Percentiles rank a stretch among this genome's conserved stretches.
Evolutionary conservation across 192 early-diverging fungal species (phyloP).

Genomic region (Umbelopsis ramanniana): DNA sequence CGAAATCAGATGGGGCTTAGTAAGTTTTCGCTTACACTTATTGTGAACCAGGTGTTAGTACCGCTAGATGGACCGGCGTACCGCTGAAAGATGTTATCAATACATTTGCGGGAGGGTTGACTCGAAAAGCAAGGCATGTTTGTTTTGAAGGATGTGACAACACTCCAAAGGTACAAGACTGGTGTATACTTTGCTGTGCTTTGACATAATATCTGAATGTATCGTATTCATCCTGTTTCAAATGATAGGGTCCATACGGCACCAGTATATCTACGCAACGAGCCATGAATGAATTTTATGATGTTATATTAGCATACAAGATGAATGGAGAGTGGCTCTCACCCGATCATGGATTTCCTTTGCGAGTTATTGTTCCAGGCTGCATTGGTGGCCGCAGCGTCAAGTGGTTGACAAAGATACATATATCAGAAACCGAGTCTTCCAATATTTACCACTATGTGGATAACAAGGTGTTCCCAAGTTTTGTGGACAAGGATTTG

Average conservation of each 20-base stretch:
- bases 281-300: constrained; percentile 67
- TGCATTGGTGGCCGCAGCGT: constrained; percentile 87
- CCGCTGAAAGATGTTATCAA: constrained; percentile 54
- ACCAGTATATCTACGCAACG: constrained; percentile 71
- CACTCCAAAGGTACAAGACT: constrained; percentile 49
- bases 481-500: constrained; percentile 56
- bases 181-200: too few species aligned
- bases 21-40: not conserved
- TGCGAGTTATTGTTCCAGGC: constrained; percentile 89
- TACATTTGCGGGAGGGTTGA: constrained; percentile 36
- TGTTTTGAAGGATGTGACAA: constrained; percentile 63
- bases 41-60: constrained; percentile 43
- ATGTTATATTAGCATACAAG: constrained; percentile 77
- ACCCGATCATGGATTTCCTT: constrained; percentile 87
- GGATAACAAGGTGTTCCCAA: constrained; percentile 88
- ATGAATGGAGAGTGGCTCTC: constrained; percentile 77
- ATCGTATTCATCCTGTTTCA: not conserved
- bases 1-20: not conserved
- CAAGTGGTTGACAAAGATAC: constrained; percentile 79
- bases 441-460: constrained; percentile 73
- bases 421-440: constrained; percentile 61
- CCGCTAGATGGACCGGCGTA: constrained; percentile 65
- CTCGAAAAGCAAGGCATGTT: constrained; percentile 43
- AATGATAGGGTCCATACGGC: constrained; percentile 63
- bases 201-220: too few species aligned